These are phyloP conservation scores for Phoenix dactylifera DNA, from an alignment of 176 grass and related monocot species.

Conservation along the genomic window DNA sequence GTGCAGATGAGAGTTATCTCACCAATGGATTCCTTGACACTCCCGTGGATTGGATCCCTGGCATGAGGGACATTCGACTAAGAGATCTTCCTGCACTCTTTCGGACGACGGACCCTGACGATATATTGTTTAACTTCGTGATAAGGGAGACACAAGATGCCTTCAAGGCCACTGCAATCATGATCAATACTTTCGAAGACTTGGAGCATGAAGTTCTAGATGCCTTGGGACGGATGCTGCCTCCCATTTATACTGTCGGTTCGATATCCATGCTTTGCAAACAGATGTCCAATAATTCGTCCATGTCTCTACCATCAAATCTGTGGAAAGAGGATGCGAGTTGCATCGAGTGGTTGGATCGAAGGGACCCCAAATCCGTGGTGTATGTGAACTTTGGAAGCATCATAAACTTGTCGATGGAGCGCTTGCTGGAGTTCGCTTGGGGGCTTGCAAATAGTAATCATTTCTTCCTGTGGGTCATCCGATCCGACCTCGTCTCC, in stretches of 20 bases:
- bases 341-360: no score
- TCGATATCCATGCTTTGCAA: no score
- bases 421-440: no score
- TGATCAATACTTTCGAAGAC: conserved; percentile 40
- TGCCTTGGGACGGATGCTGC: conserved; percentile 3
- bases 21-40: conserved; percentile 31
- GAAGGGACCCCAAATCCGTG: no score
- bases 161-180: conserved; percentile 12
- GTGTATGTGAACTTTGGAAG: no score
- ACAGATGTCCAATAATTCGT: no score
- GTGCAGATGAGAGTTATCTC: conserved; percentile 19
- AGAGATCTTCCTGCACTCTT: conserved; percentile 33
- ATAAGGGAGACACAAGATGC: conserved; percentile 13
- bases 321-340: no score
- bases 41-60: conserved; percentile 28
- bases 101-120: conserved; percentile 21
- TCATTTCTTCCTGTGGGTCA: no score
- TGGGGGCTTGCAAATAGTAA: no score
- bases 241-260: neutral
- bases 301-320: no score
- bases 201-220: conserved; percentile 31
- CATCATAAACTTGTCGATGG: no score
- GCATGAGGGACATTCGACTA: conserved; percentile 32
- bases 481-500: conserved; percentile 4
- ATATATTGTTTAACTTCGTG: conserved; percentile 9